Conservation (phyloP, 768 basidiomycete genomes). For the Auricularia auricula-judae region DNA sequence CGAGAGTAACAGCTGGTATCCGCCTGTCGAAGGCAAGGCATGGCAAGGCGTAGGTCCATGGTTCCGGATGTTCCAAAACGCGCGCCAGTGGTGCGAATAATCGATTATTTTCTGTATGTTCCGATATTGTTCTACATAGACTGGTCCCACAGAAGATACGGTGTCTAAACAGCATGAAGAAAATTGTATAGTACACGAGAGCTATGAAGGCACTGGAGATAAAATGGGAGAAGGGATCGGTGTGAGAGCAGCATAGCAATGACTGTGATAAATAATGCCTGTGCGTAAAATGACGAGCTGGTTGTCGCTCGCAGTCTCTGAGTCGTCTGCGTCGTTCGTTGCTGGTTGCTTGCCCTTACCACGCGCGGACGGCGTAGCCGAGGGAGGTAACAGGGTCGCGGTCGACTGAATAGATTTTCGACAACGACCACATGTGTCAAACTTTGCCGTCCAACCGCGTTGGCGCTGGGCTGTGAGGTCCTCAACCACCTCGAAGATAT, state of each 20-base stretch:
- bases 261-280: slow-evolving; percentile 6
- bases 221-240: not conserved
- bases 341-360: too few relatives aligned
- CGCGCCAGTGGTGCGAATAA: slow-evolving; percentile 46
- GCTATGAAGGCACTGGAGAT: not conserved
- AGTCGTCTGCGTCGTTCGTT: too few relatives aligned
- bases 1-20: slow-evolving; percentile 91
- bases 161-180: not conserved
- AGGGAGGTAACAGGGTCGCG: not conserved
- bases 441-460: slow-evolving; percentile 34
- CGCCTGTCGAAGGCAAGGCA: slow-evolving; percentile 36
- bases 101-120: not conserved
- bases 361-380: too few relatives aligned
- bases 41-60: slow-evolving; percentile 84
- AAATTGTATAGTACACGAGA: not conserved
- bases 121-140: not conserved
- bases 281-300: slow-evolving; percentile 4
- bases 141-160: not conserved
- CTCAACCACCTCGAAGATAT: slow-evolving; percentile 67
- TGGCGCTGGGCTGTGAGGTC: slow-evolving; percentile 43
- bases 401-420: not conserved
- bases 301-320: not conserved
- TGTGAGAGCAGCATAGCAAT: slow-evolving; percentile 1
- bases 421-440: slow-evolving; percentile 4
- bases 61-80: slow-evolving; percentile 92